Evolutionary conservation across 768 basidiomycete genomes (phyloP).

Genomic region (Coprinopsis marcescibilis): DNA sequence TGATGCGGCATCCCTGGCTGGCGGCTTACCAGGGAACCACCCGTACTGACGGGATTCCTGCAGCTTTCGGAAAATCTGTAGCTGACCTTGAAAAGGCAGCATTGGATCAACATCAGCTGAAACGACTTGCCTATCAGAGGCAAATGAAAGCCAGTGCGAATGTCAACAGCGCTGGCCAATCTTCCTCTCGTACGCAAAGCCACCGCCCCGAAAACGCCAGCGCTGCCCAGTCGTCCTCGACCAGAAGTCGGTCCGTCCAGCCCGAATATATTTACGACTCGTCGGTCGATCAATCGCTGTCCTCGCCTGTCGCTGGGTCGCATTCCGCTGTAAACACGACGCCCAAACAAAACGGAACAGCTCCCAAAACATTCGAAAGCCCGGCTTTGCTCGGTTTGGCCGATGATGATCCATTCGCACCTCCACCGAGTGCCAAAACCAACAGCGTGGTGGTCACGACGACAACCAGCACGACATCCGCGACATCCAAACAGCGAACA

Average conservation of each 20-base stretch:
- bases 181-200: slow-evolving; percentile 43
- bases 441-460: slow-evolving; percentile 9
- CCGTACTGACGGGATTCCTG: slow-evolving; percentile 24
- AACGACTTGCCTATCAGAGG: slow-evolving; percentile 73
- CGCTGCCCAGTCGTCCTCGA: slow-evolving; percentile 29
- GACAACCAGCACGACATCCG: slow-evolving; percentile 10
- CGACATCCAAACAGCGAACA: slow-evolving; percentile 7
- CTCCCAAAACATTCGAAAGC: slow-evolving; percentile 25
- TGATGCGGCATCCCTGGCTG: slow-evolving; percentile 92
- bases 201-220: slow-evolving; percentile 46
- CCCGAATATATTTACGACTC: slow-evolving; percentile 76
- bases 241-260: slow-evolving; percentile 54
- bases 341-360: slow-evolving; percentile 21
- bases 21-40: slow-evolving; percentile 46
- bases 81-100: slow-evolving; percentile 76
- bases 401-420: slow-evolving; percentile 73
- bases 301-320: slow-evolving; percentile 32
- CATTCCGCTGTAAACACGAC: slow-evolving; percentile 18
- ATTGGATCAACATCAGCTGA: slow-evolving; percentile 80
- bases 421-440: slow-evolving; percentile 25
- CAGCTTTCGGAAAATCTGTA: slow-evolving; percentile 61
- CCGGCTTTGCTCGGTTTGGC: slow-evolving; percentile 35
- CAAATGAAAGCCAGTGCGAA: slow-evolving; percentile 63
- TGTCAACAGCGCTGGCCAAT: slow-evolving; percentile 20
- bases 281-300: slow-evolving; percentile 50